Conservation (phyloP, 2,329 filamentous ascomycete species). For the Ascochyta lentis region DNA sequence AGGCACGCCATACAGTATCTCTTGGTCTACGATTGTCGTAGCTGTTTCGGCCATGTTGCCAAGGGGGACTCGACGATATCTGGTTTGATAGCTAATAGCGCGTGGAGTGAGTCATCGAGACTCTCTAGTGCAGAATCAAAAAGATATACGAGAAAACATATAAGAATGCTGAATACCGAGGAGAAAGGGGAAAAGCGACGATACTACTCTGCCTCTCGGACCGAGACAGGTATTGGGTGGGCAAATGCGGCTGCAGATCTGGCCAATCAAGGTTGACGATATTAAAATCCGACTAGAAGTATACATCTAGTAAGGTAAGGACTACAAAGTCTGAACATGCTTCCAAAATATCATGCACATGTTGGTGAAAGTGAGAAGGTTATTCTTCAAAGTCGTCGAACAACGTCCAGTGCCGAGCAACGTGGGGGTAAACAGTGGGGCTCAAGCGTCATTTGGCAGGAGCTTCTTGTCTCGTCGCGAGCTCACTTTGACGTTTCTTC, state of each 20-base stretch:
- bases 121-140: too few relatives aligned
- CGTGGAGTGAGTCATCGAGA: too few relatives aligned
- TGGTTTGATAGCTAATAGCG: not conserved
- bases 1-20: conserved; percentile 4
- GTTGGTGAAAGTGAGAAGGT: not conserved
- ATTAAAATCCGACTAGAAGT: not conserved
- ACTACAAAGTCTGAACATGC: too few relatives aligned
- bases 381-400: not conserved
- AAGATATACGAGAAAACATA: too few relatives aligned
- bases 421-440: conserved; percentile 8
- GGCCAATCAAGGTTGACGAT: not conserved
- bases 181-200: not conserved
- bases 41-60: not conserved
- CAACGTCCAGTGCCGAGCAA: not conserved
- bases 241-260: too few relatives aligned
- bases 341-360: not conserved
- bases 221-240: not conserved
- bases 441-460: conserved; percentile 6
- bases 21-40: not conserved
- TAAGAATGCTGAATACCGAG: not conserved
- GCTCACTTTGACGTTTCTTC: conserved; percentile 5
- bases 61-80: not conserved
- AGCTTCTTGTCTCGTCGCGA: conserved; percentile 9
- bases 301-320: too few relatives aligned
- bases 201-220: not conserved